A percentile compares a stretch with the other conserved stretches of the same genome.
These are phyloP conservation scores for Zasmidium cellare DNA, from an alignment of 2,329 filamentous ascomycete species.

Conservation along the genomic window DNA sequence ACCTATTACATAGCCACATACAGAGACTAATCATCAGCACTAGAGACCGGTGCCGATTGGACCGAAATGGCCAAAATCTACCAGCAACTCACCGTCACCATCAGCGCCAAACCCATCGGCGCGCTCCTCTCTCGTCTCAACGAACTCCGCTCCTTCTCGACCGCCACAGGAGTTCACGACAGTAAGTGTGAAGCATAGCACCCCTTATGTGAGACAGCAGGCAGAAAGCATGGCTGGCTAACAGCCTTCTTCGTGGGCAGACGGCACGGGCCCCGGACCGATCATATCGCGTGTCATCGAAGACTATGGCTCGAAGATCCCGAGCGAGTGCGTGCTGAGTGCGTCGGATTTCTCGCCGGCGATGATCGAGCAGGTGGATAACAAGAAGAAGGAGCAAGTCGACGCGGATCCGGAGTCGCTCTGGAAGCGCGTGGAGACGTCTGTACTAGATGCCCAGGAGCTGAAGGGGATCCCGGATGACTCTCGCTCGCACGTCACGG, in stretches of 20 bases:
- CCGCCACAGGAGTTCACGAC: constrained; percentile 33
- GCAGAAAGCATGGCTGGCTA: too few species aligned
- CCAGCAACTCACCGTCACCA: constrained; percentile 19
- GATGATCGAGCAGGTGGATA: constrained; percentile 30
- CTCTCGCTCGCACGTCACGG: constrained; percentile 31
- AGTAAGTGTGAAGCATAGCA: too few species aligned
- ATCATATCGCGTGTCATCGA: constrained; percentile 27
- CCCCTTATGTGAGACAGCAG: too few species aligned
- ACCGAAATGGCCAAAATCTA: constrained; percentile 23
- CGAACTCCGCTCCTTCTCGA: constrained; percentile 24
- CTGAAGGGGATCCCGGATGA: constrained; percentile 22
- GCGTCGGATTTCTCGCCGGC: constrained; percentile 32
- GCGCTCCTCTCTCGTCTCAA: constrained; percentile 28
- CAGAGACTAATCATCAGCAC: too few species aligned
- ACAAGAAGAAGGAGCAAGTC: constrained; percentile 14
- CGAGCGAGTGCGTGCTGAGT: constrained; percentile 19
- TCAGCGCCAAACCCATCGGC: constrained; percentile 20
- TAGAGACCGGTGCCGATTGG: constrained; percentile 24
- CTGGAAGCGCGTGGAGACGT: constrained; percentile 28
- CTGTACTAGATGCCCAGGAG: constrained; percentile 31
- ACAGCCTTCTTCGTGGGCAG: too few species aligned
- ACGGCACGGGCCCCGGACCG: constrained; percentile 34
- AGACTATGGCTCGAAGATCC: constrained; percentile 23
- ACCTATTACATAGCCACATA: neutral
- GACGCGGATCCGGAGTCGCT: constrained; percentile 15